These are phyloP conservation scores for Oryza rufipogon DNA, from an alignment of 176 grass and related monocot species.

Conservation along the genomic window DNA sequence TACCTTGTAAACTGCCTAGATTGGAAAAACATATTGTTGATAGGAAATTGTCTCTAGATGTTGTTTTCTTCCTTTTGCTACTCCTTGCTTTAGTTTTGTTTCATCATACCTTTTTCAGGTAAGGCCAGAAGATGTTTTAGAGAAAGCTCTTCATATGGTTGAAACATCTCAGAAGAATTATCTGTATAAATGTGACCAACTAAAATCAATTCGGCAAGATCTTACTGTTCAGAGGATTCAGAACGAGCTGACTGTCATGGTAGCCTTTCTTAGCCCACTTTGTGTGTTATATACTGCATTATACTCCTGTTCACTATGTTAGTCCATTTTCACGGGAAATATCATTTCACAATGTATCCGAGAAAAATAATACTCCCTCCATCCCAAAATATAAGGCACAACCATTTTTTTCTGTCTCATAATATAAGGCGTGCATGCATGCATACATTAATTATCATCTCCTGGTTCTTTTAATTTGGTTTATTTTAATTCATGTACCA, in stretches of 20 bases:
- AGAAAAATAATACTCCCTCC: neutral
- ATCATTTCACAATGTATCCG: neutral
- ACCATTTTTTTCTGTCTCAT: too few relatives aligned
- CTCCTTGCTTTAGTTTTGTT: constrained; percentile 36
- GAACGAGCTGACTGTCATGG: constrained; percentile 81
- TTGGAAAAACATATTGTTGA: constrained; percentile 18
- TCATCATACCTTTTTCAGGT: constrained; percentile 60
- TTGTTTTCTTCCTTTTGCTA: neutral
- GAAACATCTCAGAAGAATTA: constrained; percentile 83
- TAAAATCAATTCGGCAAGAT: constrained; percentile 98
- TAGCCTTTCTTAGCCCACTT: constrained; percentile 43
- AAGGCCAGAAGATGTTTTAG: constrained; percentile 85
- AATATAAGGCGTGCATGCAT: too few relatives aligned
- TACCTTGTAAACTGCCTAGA: constrained; percentile 33
- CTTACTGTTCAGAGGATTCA: constrained; percentile 94
- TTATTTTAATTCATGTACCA: too few relatives aligned
- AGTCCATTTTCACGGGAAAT: neutral
- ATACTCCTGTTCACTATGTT: neutral
- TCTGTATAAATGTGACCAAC: constrained; percentile 95
- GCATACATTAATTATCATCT: too few relatives aligned
- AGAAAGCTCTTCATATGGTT: constrained; percentile 94
- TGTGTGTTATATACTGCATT: constrained; percentile 12
- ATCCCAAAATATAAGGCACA: too few relatives aligned
- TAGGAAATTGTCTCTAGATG: constrained; percentile 16
- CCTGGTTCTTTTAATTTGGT: too few relatives aligned